phyloP scores from a whole-genome alignment of 345 rosid genomes.

The Aquilaria malaccensis region DNA sequence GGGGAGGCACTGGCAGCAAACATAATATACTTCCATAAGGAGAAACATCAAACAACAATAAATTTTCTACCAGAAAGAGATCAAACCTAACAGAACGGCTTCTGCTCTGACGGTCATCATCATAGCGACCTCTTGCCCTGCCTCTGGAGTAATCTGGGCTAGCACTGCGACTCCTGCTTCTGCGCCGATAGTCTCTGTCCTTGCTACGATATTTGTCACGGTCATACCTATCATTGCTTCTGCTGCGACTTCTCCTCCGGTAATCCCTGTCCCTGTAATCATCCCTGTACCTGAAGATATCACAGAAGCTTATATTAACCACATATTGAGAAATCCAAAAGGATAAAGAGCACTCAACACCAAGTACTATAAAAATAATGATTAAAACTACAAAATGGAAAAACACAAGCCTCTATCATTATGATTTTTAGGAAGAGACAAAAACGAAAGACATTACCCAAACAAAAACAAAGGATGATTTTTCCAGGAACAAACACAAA shows the following conservation, averaged over 20 bases:
- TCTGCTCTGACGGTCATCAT: constrained; percentile 32
- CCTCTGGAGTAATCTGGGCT: constrained; percentile 38
- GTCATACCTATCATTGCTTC: constrained; percentile 38
- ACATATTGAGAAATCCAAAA: not conserved
- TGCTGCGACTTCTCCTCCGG: constrained; percentile 40
- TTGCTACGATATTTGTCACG: constrained; percentile 33
- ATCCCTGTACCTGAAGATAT: constrained; percentile 18
- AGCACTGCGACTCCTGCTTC: constrained; percentile 44
- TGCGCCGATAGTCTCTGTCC: constrained; percentile 34
- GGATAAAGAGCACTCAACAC: not conserved
- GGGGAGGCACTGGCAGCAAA: constrained; percentile 37
- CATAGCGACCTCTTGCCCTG: constrained; percentile 38
- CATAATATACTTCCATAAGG: constrained; percentile 6
- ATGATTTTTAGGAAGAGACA: not conserved
- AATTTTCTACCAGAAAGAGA: not conserved
- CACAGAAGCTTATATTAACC: not conserved
- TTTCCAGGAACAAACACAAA: not conserved
- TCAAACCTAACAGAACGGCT: constrained; percentile 46
- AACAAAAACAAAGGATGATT: not conserved
- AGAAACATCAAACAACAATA: constrained; percentile 2
- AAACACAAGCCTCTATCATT: not conserved
- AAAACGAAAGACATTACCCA: not conserved
- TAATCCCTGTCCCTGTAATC: constrained; percentile 37
- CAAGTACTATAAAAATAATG: too few relatives aligned
- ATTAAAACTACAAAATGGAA: not conserved